These are phyloP conservation scores for Ceratobasidium sp. DNA, from an alignment of 1,284 basidiomycete genomes.

Conservation along the genomic window DNA sequence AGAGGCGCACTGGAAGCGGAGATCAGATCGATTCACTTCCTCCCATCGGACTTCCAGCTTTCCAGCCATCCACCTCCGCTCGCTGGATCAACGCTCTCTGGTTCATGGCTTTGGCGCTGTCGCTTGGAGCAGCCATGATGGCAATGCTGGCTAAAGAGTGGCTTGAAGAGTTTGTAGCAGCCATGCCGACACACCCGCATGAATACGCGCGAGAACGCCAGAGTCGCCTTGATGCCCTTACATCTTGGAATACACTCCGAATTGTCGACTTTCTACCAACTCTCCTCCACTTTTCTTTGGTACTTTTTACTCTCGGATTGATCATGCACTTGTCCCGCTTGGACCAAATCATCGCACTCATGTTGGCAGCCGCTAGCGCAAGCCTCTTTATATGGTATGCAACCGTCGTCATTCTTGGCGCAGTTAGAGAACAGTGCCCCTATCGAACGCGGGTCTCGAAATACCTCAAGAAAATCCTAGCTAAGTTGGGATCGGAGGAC, in stretches of 20 bases:
- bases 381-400: too few relatives aligned
- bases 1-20: not conserved
- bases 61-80: not conserved
- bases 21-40: not conserved
- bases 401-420: too few relatives aligned
- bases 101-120: constrained; percentile 23
- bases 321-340: not conserved
- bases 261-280: constrained; percentile 27
- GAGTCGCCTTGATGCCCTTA: not conserved
- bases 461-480: not conserved
- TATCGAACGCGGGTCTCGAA: not conserved
- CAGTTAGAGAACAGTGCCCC: not conserved
- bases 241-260: not conserved
- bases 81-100: constrained; percentile 29
- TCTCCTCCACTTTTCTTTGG: constrained; percentile 10
- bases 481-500: not conserved
- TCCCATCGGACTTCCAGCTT: not conserved
- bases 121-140: constrained; percentile 11
- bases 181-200: not conserved
- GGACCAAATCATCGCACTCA: not conserved
- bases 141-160: constrained; percentile 32
- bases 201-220: not conserved
- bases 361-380: too few relatives aligned
- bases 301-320: constrained; percentile 20
- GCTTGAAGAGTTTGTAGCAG: not conserved